Evolutionary conservation across 106 monocot genomes (phyloP), one percentile per base, ranked within the genome.

Genomic region (Narthecium ossifragum): DNA sequence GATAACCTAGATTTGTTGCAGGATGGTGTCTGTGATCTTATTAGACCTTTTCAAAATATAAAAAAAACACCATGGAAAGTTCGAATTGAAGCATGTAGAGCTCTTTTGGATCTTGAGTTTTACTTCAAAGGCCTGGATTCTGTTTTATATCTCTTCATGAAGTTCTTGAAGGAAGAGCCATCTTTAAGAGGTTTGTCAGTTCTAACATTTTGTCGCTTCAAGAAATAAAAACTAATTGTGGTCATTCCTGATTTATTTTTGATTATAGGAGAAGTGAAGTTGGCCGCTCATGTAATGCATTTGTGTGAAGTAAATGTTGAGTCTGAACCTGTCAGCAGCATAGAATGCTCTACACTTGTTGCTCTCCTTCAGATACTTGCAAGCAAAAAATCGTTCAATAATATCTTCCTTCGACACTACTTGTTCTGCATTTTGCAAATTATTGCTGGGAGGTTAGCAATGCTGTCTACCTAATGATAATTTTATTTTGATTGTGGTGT

Each of bases 341-440:
- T 84, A 18, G 57, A 55, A 31, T 67, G 45, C 26, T 10, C 65
- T 23, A 91, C 84, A 41, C 79, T 91, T 26, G 32, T 82, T 46
- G 63, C 73, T 38, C 74, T 98, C 18, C 84, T 98, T 34, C 60
- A 45, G 15, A 53, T 91, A 40, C 84, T 98, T 43, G 47, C 73
- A 55, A 77, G 87, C 63, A 69, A 54, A 77, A 88, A 80, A 61
- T 80, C 87, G 46, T 98, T 80, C 68, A 82, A 88, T 48, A 98
- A 98, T 75, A 59, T 98, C 27, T 79, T 74, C 46, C 79, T 98
- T 68, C 75, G 98, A 6, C 91, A 98, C 71, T 46, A 83, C 45
- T 70, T 98, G 28, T 98, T 84, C 77, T 84, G 87, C 79, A 98
- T 98, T 61, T 74, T 98, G 50, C 98, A 98, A 73, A 62, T 90